A percentile compares a stretch with the other conserved stretches of the same genome.
Evolutionary conservation across 192 early-diverging fungal genomes (phyloP).

Genomic region (Gamsiella multidivaricata): DNA sequence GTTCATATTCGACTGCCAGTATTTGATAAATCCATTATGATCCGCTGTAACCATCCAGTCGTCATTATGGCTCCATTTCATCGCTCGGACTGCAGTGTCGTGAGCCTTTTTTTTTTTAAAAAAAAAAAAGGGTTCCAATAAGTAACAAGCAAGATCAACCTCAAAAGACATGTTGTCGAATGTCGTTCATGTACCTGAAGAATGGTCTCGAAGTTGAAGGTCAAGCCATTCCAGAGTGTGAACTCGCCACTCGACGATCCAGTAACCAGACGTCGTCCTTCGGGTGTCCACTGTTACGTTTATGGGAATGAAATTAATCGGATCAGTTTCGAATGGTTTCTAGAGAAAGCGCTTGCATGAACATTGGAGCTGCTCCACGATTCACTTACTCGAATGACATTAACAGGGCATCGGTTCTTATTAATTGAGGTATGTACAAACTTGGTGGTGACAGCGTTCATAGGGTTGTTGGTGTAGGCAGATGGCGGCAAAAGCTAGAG

Average conservation of each 20-base stretch:
- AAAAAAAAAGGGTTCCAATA: background rate
- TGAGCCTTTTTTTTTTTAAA: slow-evolving; percentile 72
- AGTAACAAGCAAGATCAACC: background rate
- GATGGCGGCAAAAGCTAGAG: slow-evolving; percentile 74
- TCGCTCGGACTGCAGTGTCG: slow-evolving; percentile 91
- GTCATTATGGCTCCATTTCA: slow-evolving; percentile 97
- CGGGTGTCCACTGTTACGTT: slow-evolving; percentile 89
- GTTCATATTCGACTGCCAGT: slow-evolving; percentile 97
- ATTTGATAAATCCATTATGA: slow-evolving; percentile 93
- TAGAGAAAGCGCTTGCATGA: background rate
- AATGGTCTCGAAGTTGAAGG: slow-evolving; percentile 98
- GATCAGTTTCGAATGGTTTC: no score
- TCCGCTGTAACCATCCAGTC: slow-evolving; percentile 97
- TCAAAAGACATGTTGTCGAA: background rate
- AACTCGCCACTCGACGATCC: slow-evolving; percentile 95
- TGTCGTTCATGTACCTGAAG: slow-evolving; percentile 70
- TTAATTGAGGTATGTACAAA: slow-evolving; percentile 95
- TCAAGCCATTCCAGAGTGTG: slow-evolving; percentile 96
- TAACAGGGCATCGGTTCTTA: slow-evolving; percentile 90
- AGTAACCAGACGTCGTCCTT: slow-evolving; percentile 93
- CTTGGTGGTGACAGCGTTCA: slow-evolving; percentile 82
- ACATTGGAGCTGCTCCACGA: background rate
- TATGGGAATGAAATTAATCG: background rate
- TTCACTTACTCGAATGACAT: slow-evolving; percentile 79
- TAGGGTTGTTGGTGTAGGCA: slow-evolving; percentile 72